Base-by-base conservation (phyloP, 108 stramenopile species). In the Seminavis robusta region DNA sequence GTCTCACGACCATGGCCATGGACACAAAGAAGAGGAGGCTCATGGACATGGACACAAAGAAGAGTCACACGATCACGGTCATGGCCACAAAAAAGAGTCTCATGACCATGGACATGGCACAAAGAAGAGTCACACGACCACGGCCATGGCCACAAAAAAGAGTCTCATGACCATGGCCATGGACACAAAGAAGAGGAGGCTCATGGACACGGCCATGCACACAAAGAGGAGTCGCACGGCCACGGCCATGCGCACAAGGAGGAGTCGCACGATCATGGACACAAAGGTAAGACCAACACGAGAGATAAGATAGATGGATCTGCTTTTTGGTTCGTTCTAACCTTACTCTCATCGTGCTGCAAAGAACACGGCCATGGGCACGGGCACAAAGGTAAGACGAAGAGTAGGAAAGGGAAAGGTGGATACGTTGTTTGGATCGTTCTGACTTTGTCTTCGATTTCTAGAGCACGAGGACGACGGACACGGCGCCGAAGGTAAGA, bases 41-140 rank as follows among this genome's bases (percentile, higher is more conserved):
- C 67, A 73, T 25, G 27, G 31, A 23, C 62, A 71, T 26, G 63
- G 32, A 36, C 69, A 69, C 56, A 33, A 74, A 8, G 33, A 65
- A 50, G n/a, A n/a, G n/a, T n/a, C n/a, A n/a, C 47, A 62, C 30
- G 52, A 47, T 0, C 42, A 55, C n/a, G 53, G 40, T 11, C 57
- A 73, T 28, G 58, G 54, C 9, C 30, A 65, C 36, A 23, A 60
- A 23, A 33, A 61, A 15, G 40, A n/a, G n/a, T n/a, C n/a, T n/a
- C n/a, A n/a, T n/a, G n/a, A n/a, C n/a, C n/a, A n/a, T n/a, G n/a
- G 61, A 21, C 52, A 73, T 38, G 56, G 19, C 58, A 59, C 40
- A n/a, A 51, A 10, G 17, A 62, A 30, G 17, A 52, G 45, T 13
- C 33, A 25, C 34, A 41, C 7, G 51, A 23, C 17, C 19, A 47